Evolutionary conservation across 352 stramenopile species (phyloP).

Genomic region (Phytophthora lateralis): DNA sequence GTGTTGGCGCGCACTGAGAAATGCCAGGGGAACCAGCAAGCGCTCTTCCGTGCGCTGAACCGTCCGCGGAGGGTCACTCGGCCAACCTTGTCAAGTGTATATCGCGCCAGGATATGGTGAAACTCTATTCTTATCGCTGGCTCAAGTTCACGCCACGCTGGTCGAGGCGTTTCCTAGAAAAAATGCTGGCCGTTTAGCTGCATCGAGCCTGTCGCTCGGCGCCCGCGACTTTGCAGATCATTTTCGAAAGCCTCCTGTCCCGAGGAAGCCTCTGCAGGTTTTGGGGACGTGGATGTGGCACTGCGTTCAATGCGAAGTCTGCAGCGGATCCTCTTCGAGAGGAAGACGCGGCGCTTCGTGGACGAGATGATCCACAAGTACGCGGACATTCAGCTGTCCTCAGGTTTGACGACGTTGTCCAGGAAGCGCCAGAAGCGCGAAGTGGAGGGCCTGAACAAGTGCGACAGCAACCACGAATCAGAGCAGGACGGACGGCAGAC

Average conservation of each 20-base stretch:
- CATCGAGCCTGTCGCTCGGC: constrained; percentile 9
- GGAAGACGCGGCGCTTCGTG: constrained; percentile 35
- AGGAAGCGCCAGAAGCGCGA: constrained; percentile 26
- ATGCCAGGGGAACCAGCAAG: constrained; percentile 9
- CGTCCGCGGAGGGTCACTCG: background rate
- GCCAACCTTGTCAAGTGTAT: constrained; percentile 16
- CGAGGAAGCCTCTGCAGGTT: constrained; percentile 1
- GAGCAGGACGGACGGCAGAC: background rate
- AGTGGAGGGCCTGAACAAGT: constrained; percentile 19
- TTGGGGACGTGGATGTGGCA: constrained; percentile 30
- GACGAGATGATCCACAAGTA: constrained; percentile 46
- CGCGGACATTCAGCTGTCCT: constrained; percentile 32
- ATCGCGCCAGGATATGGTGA: constrained; percentile 20
- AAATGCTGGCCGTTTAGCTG: constrained; percentile 2
- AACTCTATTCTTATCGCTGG: constrained; percentile 25
- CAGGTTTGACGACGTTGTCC: constrained; percentile 14
- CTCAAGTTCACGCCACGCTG: constrained; percentile 19
- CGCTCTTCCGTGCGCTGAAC: background rate
- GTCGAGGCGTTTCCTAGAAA: constrained; percentile 27
- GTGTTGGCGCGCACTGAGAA: constrained; percentile 10
- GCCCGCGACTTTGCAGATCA: constrained; percentile 4
- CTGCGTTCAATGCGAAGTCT: constrained; percentile 35
- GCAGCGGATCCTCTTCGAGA: constrained; percentile 36
- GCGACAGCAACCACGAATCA: background rate
- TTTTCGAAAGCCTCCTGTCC: constrained; percentile 21